phyloP scores from a whole-genome alignment of 2,329 filamentous ascomycete species.

The Emergomyces pasteurianus region DNA sequence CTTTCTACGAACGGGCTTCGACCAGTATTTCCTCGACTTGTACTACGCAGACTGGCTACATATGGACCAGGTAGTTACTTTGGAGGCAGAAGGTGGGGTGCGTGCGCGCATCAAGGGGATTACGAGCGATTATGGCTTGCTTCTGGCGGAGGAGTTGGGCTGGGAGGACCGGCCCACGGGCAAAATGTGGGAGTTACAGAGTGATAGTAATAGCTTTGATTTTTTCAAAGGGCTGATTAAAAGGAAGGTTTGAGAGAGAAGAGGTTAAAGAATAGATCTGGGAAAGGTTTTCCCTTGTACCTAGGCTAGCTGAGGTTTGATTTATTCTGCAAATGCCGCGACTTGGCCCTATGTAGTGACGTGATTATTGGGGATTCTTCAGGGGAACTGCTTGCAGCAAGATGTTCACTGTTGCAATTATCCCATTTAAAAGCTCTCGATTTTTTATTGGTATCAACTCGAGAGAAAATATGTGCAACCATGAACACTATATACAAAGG shows the following conservation, averaged over 20 bases:
- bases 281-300: neutral
- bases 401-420: neutral
- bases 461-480: no score
- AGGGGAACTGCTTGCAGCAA: neutral
- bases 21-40: slow-evolving; percentile 54
- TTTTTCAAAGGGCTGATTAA: slow-evolving; percentile 83
- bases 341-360: no score
- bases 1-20: slow-evolving; percentile 68
- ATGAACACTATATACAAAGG: no score
- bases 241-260: slow-evolving; percentile 51
- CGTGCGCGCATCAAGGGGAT: slow-evolving; percentile 74
- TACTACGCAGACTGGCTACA: slow-evolving; percentile 87
- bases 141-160: slow-evolving; percentile 73
- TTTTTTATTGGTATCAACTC: no score
- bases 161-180: slow-evolving; percentile 63
- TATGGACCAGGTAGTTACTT: slow-evolving; percentile 57
- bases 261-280: neutral
- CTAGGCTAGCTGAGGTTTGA: no score
- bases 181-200: slow-evolving; percentile 72
- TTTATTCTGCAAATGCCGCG: neutral
- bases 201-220: slow-evolving; percentile 96
- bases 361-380: no score
- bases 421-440: no score
- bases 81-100: slow-evolving; percentile 68
- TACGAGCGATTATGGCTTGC: slow-evolving; percentile 78